These are phyloP conservation scores for Cicer chorassanicum DNA, from an alignment of 306 rosid species.

Conservation along the genomic window DNA sequence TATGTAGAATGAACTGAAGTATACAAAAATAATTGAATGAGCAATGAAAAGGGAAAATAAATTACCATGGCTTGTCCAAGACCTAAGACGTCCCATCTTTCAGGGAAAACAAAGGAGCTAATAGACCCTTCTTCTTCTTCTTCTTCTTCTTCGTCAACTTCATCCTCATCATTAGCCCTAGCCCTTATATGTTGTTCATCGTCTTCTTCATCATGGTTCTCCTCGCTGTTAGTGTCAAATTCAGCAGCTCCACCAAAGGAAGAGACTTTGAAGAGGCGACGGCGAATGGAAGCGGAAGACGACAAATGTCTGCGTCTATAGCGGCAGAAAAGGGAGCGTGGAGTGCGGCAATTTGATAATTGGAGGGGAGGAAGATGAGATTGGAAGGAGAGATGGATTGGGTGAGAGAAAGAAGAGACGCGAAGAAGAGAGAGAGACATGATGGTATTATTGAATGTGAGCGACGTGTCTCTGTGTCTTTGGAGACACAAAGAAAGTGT, in stretches of 20 bases:
- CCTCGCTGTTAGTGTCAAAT: slow-evolving; percentile 44
- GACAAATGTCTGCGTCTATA: slow-evolving; percentile 11
- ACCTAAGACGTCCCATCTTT: slow-evolving; percentile 91
- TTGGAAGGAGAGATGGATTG: slow-evolving; percentile 42
- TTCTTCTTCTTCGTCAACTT: slow-evolving; percentile 14
- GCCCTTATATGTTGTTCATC: slow-evolving; percentile 37
- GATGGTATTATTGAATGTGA: background rate
- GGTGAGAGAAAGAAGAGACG: slow-evolving; percentile 46
- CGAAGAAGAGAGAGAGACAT: slow-evolving; percentile 51
- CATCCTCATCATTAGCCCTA: slow-evolving; percentile 32
- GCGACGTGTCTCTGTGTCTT: slow-evolving; percentile 24
- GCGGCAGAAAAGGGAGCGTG: slow-evolving; percentile 42
- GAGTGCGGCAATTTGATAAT: background rate
- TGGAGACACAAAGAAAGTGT: slow-evolving; percentile 24
- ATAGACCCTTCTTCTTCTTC: slow-evolving; percentile 45
- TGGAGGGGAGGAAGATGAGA: slow-evolving; percentile 27
- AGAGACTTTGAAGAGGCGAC: slow-evolving; percentile 25
- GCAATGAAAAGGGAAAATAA: slow-evolving; percentile 25
- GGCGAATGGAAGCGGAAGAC: slow-evolving; percentile 35
- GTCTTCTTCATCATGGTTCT: slow-evolving; percentile 42
- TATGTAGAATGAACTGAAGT: background rate
- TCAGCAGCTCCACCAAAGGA: slow-evolving; percentile 35
- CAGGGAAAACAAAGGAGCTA: slow-evolving; percentile 59
- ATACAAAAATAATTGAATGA: background rate
- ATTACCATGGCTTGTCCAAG: slow-evolving; percentile 99